These are phyloP conservation scores for Hanseniaspora clermontiae DNA, from an alignment of 805 yeast species.

Conservation along the genomic window DNA sequence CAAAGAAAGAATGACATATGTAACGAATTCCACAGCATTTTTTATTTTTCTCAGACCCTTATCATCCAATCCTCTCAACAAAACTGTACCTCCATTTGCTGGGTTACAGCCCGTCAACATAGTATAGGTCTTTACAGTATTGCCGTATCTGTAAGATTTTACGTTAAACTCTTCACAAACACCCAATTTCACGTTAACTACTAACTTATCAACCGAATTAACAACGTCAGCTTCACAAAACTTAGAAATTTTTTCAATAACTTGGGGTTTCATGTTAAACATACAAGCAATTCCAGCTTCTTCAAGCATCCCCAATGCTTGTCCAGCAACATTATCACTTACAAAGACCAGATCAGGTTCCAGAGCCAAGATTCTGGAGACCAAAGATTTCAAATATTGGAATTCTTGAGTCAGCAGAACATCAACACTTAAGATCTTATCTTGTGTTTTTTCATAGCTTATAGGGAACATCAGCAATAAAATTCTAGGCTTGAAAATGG, in stretches of 20 bases:
- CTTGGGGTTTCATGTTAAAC: conserved; percentile 66
- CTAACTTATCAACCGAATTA: conserved; percentile 72
- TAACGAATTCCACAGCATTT: conserved; percentile 66
- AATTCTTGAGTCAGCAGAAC: conserved; percentile 77
- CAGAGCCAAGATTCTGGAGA: conserved; percentile 61
- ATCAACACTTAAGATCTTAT: conserved; percentile 68
- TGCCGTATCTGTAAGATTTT: conserved; percentile 46
- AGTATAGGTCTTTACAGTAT: conserved; percentile 55
- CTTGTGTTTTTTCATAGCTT: conserved; percentile 67
- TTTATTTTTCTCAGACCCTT: conserved; percentile 55
- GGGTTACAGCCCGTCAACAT: conserved; percentile 65
- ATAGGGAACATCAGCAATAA: conserved; percentile 78
- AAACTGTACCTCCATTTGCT: conserved; percentile 69
- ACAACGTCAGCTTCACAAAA: conserved; percentile 76
- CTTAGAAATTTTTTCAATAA: conserved; percentile 63
- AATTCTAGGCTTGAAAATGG: conserved; percentile 55
- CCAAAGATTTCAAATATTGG: conserved; percentile 71
- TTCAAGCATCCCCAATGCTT: conserved; percentile 59
- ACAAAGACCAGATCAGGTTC: conserved; percentile 69
- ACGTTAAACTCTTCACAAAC: conserved; percentile 61
- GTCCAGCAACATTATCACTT: conserved; percentile 69
- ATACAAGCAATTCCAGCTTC: conserved; percentile 73
- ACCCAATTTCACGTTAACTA: conserved; percentile 62
- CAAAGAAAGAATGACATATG: conserved; percentile 64
- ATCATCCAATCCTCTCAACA: conserved; percentile 66